phyloP scores from a whole-genome alignment of 768 basidiomycete species.

The Podaxis carcinomalis region DNA sequence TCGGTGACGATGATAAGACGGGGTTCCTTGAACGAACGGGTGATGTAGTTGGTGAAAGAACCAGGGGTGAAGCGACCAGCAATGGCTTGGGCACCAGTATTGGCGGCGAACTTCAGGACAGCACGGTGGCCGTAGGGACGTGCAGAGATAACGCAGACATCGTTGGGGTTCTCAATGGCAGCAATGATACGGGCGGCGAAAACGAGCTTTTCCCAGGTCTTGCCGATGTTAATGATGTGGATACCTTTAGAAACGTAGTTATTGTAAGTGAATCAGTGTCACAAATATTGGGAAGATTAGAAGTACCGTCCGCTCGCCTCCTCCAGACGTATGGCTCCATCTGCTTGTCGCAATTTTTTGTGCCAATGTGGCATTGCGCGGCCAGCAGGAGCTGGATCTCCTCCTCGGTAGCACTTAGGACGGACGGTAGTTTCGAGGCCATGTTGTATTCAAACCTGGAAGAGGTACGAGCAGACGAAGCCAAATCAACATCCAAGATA shows the following conservation, averaged over 20 bases:
- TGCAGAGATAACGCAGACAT: conserved; percentile 97
- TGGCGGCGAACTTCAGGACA: conserved; percentile 96
- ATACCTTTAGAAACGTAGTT: conserved; percentile 56
- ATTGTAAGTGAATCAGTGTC: neutral
- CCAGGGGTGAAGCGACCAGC: conserved; percentile 99
- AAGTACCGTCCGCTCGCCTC: conserved; percentile 88
- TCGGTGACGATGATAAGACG: conserved; percentile 98
- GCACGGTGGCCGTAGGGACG: conserved; percentile 99
- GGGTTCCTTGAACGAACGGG: conserved; percentile 99
- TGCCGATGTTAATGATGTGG: conserved; percentile 96
- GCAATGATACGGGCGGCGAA: conserved; percentile 97
- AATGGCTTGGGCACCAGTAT: conserved; percentile 98
- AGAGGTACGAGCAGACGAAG: conserved; percentile 13
- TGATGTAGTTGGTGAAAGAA: conserved; percentile 99
- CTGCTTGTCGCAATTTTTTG: conserved; percentile 99
- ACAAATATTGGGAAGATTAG: neutral
- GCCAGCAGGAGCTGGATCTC: conserved; percentile 94
- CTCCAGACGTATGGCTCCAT: conserved; percentile 99
- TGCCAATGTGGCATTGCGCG: conserved; percentile 95
- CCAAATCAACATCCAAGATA: conserved; percentile 30
- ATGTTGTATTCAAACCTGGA: conserved; percentile 38
- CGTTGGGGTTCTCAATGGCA: conserved; percentile 96
- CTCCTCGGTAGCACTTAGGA: conserved; percentile 93
- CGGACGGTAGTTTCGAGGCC: conserved; percentile 91
- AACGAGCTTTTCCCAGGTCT: conserved; percentile 99